Conservation (phyloP, 345 rosid genomes). For the Populus nigra region DNA sequence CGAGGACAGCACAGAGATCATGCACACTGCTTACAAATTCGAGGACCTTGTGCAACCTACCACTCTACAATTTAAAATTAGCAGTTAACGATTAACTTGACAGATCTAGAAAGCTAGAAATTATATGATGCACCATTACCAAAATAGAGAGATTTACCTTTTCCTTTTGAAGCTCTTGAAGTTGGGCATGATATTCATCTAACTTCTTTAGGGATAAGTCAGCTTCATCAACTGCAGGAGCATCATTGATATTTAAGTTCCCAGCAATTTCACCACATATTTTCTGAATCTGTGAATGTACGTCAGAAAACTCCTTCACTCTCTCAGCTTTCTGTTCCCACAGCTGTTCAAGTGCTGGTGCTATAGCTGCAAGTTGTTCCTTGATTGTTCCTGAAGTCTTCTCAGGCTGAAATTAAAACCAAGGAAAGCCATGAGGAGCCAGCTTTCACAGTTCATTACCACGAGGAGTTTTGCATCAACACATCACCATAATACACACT, state of each 20-base stretch:
- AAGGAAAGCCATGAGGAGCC: constrained; percentile 10
- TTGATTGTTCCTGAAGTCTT: constrained; percentile 80
- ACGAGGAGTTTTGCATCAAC: not conserved
- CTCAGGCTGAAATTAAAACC: constrained; percentile 61
- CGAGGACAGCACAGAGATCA: constrained; percentile 87
- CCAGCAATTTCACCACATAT: constrained; percentile 88
- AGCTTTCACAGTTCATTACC: not conserved
- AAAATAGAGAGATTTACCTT: constrained; percentile 46
- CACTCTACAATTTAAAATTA: constrained; percentile 52
- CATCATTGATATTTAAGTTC: constrained; percentile 42
- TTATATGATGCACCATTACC: not conserved
- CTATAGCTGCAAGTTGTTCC: constrained; percentile 91
- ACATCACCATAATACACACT: not conserved
- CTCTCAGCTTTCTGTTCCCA: constrained; percentile 95
- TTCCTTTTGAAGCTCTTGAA: constrained; percentile 91
- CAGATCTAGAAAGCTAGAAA: constrained; percentile 3
- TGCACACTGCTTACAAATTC: constrained; percentile 93
- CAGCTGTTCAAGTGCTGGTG: constrained; percentile 85
- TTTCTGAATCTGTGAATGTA: constrained; percentile 82
- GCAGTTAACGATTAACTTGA: constrained; percentile 11
- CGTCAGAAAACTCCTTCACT: constrained; percentile 65
- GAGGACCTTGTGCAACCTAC: constrained; percentile 82
- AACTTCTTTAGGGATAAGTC: constrained; percentile 79
- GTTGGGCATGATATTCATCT: constrained; percentile 66
- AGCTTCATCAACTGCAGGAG: constrained; percentile 75